phyloP scores from a whole-genome alignment of 495 filamentous ascomycete species.

The Neurospora sp. region DNA sequence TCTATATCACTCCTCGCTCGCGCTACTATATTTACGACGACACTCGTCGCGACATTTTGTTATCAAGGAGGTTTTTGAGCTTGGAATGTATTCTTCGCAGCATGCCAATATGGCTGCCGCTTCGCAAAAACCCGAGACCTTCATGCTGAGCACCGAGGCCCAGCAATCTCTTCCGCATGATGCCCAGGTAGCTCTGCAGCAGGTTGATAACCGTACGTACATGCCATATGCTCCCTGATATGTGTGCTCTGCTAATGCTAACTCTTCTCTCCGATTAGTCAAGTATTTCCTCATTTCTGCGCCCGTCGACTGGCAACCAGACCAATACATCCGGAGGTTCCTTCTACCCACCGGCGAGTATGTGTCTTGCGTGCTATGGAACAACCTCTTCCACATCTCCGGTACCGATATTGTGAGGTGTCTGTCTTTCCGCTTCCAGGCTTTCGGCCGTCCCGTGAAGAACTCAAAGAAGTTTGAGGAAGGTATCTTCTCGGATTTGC shows the following conservation, averaged over 20 bases:
- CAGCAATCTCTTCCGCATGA: constrained; percentile 94
- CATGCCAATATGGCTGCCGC: constrained; percentile 38
- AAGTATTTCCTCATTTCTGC: constrained; percentile 99
- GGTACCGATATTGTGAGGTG: constrained; percentile 98
- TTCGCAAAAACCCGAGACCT: constrained; percentile 89
- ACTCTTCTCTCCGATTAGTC: constrained; percentile 41
- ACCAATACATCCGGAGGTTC: constrained; percentile 94
- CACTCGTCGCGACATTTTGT: not conserved
- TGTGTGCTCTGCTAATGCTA: constrained; percentile 5
- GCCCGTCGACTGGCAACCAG: constrained; percentile 92
- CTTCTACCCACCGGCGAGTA: constrained; percentile 96
- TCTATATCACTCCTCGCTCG: constrained; percentile 5
- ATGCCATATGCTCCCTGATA: not conserved
- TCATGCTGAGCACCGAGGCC: constrained; percentile 92
- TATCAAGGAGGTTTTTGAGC: constrained; percentile 12
- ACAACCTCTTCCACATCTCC: constrained; percentile 97
- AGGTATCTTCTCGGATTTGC: constrained; percentile 96
- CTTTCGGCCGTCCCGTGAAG: constrained; percentile 95
- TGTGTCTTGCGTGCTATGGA: constrained; percentile 95
- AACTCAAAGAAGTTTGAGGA: constrained; percentile 99
- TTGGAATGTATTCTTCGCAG: constrained; percentile 41
- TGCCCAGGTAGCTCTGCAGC: constrained; percentile 92
- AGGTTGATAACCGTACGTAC: constrained; percentile 92
- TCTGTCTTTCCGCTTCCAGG: constrained; percentile 95
- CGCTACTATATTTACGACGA: not conserved